Evolutionary conservation across 306 rosid species (phyloP).

Genomic region (Vigna nakashimae): DNA sequence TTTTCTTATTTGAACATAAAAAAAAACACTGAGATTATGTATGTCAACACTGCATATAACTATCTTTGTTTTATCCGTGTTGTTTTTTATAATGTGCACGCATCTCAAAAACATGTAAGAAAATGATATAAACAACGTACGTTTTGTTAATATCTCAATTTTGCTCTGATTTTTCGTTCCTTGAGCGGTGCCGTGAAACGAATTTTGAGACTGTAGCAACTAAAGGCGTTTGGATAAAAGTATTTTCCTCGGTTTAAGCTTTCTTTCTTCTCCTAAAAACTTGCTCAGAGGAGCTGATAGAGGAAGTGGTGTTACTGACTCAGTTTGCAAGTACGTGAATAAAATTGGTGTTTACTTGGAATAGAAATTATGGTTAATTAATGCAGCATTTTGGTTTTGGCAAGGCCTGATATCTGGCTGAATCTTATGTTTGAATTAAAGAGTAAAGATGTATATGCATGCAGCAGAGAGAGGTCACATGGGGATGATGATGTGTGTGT

Average conservation of each 20-base stretch:
- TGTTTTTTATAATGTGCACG: not conserved
- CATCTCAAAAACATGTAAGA: not conserved
- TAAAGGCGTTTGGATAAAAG: not conserved
- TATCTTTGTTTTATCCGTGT: not conserved
- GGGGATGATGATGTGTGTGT: constrained; percentile 44
- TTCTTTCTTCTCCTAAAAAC: not conserved
- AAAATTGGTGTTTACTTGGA: not conserved
- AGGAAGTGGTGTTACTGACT: not conserved
- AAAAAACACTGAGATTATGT: not conserved
- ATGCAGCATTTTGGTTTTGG: constrained; percentile 33
- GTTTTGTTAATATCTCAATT: not conserved
- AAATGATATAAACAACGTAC: not conserved
- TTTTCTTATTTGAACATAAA: not conserved
- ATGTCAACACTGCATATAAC: not conserved
- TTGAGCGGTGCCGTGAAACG: not conserved
- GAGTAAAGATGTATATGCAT: constrained; percentile 27
- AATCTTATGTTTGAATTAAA: constrained; percentile 22
- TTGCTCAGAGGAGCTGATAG: too few relatives aligned
- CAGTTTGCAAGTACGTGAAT: not conserved
- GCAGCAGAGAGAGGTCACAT: constrained; percentile 46
- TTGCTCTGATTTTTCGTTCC: not conserved
- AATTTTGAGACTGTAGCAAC: not conserved
- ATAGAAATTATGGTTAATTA: constrained; percentile 17
- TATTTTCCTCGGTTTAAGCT: not conserved
- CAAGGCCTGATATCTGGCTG: constrained; percentile 11